Evolutionary conservation across 306 rosid genomes (phyloP), one percentile per base, ranked within the genome.

Genomic region (Prunus davidiana): DNA sequence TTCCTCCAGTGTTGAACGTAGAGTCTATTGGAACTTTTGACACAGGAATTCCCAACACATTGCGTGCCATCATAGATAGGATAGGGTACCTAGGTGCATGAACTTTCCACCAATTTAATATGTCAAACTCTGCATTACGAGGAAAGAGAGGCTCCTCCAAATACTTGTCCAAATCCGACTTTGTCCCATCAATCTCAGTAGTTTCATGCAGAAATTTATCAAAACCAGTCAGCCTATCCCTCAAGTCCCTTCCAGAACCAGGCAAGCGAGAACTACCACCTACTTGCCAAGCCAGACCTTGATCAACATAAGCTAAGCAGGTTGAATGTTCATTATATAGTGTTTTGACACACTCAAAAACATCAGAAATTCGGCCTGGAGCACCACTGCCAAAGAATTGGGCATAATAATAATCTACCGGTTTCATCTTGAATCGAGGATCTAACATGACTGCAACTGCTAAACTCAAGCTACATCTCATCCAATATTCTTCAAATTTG

Each of bases 61-160:
- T 96, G 49, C 97, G 93, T 0, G 99, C 99, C 98, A 96, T 89
- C 97, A 96, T 96, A 22, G 98, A 96, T 32, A 96, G 79, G 76
- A 92, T 87, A 19, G 98, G 98, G 83, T 96, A 96, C 85, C 98
- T 88, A 9, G 98, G 99, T 75, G 96, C 91, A 76, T 96, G 99
- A 56, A 96, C 98, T 85, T 84, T 96, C 99, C 98, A 96, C 99
- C 99, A 96, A 70, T 96, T 93, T 49, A 93, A 78, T 58, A 96
- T 77, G 80, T 77, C 87, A 87, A 96, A 93, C 66, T 90, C 99
- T 22, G 82, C 91, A 69, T 87, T 88, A 0, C 99, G 90, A 2
- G 99, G 99, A 83, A 93, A 96, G 71, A 89, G 92, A 43, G 98
- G 99, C 51, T 96, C 99, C 88, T 96, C 99, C 38, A 96, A 80